A percentile compares a stretch with the other conserved stretches of the same genome.
Evolutionary conservation across 2,329 filamentous ascomycete genomes (phyloP).

Genomic region (Aspergillus uvarum): DNA sequence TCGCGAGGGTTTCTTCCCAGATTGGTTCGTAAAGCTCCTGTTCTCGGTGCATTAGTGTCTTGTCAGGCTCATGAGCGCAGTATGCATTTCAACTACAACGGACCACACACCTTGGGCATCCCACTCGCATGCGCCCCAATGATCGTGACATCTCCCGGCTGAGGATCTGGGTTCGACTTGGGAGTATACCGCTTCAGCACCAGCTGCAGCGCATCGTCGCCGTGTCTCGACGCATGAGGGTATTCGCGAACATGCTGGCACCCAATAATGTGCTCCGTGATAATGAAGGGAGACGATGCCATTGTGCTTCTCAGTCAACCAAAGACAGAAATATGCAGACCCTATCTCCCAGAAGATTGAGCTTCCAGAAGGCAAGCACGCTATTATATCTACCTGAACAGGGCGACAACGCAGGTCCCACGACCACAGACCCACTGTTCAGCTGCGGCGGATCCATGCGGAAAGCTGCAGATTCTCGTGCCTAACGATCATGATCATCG

Average conservation of each 20-base stretch:
- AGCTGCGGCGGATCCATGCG: not conserved
- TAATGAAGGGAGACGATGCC: conserved; percentile 1
- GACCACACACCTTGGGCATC: conserved; percentile 71
- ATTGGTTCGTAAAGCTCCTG: conserved; percentile 14
- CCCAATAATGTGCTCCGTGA: conserved; percentile 30
- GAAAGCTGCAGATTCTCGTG: not conserved
- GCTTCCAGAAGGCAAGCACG: not conserved
- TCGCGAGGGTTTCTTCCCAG: conserved; percentile 12
- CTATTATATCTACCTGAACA: not conserved
- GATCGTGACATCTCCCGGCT: conserved; percentile 72
- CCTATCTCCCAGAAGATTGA: not conserved
- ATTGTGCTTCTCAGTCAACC: not conserved
- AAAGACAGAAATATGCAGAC: not conserved
- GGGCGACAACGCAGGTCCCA: not conserved
- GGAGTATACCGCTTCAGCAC: conserved; percentile 81
- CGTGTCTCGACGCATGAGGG: conserved; percentile 49
- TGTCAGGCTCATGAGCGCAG: not conserved
- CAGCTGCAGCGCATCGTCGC: conserved; percentile 66
- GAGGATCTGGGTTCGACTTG: conserved; percentile 60
- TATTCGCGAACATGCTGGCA: conserved; percentile 55
- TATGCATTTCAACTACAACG: too few relatives aligned
- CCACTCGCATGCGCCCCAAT: conserved; percentile 80
- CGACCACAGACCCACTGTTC: not conserved
- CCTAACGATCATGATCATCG: too few relatives aligned
- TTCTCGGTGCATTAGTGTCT: not conserved